These are phyloP conservation scores for Astragalus glycyphyllos DNA, from an alignment of 306 rosid species.

Conservation along the genomic window DNA sequence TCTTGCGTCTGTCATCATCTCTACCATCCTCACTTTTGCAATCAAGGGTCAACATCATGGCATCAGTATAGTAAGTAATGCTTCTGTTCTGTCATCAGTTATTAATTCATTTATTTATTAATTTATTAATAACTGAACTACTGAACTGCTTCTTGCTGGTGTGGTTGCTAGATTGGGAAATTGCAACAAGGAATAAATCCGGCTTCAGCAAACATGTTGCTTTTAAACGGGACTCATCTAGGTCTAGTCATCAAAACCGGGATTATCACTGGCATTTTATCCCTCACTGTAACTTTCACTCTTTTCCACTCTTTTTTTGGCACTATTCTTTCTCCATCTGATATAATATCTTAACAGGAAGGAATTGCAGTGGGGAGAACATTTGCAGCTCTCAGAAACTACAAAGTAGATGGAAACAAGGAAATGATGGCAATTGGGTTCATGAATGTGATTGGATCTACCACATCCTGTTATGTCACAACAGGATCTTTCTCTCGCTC, in stretches of 20 bases:
- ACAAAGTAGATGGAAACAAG: slow-evolving; percentile 87
- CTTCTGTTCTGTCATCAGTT: not conserved
- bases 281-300: slow-evolving; percentile 71
- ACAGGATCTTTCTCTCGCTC: slow-evolving; percentile 97
- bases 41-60: slow-evolving; percentile 65
- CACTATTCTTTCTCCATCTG: not conserved
- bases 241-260: slow-evolving; percentile 73
- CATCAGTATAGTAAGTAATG: slow-evolving; percentile 66
- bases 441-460: slow-evolving; percentile 88
- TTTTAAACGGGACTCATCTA: slow-evolving; percentile 54
- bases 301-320: not conserved
- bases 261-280: slow-evolving; percentile 68
- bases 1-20: slow-evolving; percentile 68
- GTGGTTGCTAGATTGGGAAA: slow-evolving; percentile 70
- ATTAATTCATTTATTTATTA: not conserved
- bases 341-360: slow-evolving; percentile 57
- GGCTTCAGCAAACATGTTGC: slow-evolving; percentile 62
- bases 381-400: slow-evolving; percentile 80
- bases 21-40: slow-evolving; percentile 68
- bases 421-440: slow-evolving; percentile 97
- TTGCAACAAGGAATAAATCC: slow-evolving; percentile 75
- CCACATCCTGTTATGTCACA: slow-evolving; percentile 83
- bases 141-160: slow-evolving; percentile 6
- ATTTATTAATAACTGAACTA: slow-evolving; percentile 16
- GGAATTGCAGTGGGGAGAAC: slow-evolving; percentile 98